Evolutionary conservation across 805 yeast genomes (phyloP).

Genomic region (Candida ficus): DNA sequence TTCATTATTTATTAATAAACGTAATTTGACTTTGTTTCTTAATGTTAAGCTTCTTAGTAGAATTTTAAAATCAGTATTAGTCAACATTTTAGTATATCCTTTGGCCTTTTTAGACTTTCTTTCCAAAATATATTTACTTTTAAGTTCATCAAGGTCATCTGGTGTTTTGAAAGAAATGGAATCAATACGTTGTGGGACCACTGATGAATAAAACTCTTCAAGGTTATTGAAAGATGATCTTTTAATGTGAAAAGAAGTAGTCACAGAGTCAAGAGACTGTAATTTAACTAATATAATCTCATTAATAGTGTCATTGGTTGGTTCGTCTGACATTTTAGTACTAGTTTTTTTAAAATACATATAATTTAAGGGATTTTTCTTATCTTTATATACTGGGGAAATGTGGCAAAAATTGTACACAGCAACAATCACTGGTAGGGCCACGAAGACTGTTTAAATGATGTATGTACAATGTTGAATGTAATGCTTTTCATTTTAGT

Average conservation of each 20-base stretch:
- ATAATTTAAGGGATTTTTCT: not conserved
- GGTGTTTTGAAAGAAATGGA: not conserved
- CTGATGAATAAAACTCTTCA: not conserved
- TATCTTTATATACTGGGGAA: not conserved
- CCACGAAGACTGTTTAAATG: too few species aligned
- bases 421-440: too few species aligned
- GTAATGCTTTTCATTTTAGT: too few species aligned
- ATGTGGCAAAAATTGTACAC: not conserved
- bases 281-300: not conserved
- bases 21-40: not conserved
- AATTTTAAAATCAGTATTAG: not conserved
- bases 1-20: not conserved
- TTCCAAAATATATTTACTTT: not conserved
- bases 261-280: not conserved
- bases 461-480: too few species aligned
- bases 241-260: not conserved
- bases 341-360: too few species aligned
- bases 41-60: not conserved
- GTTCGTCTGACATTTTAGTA: not conserved
- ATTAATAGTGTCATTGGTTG: too few species aligned
- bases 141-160: not conserved
- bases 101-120: conserved; percentile 1
- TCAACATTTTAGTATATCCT: not conserved
- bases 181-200: not conserved
- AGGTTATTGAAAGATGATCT: not conserved